phyloP scores from a whole-genome alignment of 352 stramenopile genomes.

The Hyphochytrium catenoides region DNA sequence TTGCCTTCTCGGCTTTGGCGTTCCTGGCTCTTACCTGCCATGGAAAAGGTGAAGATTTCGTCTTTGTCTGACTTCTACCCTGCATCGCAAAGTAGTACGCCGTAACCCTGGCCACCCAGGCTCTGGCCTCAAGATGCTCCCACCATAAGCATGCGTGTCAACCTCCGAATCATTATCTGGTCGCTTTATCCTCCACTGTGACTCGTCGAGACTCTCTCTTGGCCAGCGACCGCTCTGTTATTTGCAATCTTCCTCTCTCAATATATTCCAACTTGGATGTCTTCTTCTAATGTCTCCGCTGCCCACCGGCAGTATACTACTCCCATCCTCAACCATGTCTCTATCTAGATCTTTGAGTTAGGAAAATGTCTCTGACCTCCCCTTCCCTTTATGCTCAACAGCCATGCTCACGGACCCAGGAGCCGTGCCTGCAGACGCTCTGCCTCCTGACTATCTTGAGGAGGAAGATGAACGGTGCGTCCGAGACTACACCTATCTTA shows the following conservation, averaged over 20 bases:
- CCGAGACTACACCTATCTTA: not conserved
- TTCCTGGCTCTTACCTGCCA: constrained; percentile 77
- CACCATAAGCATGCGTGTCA: too few species aligned
- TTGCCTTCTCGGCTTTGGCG: constrained; percentile 27
- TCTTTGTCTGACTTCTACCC: not conserved
- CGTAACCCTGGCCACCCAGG: too few species aligned
- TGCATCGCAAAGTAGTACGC: not conserved
- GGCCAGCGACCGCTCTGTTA: too few species aligned
- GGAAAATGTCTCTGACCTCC: not conserved
- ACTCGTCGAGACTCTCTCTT: too few species aligned
- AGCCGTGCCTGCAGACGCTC: constrained; percentile 77
- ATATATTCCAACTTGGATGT: too few species aligned
- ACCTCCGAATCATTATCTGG: too few species aligned
- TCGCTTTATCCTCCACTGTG: too few species aligned
- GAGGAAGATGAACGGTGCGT: constrained; percentile 33
- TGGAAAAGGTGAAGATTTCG: constrained; percentile 51
- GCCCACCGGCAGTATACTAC: too few species aligned
- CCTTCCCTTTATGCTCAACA: constrained; percentile 6
- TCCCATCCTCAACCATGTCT: too few species aligned
- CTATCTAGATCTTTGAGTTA: constrained; percentile 2
- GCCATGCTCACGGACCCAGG: constrained; percentile 95
- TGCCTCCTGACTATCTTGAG: constrained; percentile 50
- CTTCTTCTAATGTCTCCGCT: too few species aligned
- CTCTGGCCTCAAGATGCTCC: too few species aligned
- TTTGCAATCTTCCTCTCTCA: too few species aligned